phyloP scores from a whole-genome alignment of 495 filamentous ascomycete genomes.

The Penicillium paradoxum region DNA sequence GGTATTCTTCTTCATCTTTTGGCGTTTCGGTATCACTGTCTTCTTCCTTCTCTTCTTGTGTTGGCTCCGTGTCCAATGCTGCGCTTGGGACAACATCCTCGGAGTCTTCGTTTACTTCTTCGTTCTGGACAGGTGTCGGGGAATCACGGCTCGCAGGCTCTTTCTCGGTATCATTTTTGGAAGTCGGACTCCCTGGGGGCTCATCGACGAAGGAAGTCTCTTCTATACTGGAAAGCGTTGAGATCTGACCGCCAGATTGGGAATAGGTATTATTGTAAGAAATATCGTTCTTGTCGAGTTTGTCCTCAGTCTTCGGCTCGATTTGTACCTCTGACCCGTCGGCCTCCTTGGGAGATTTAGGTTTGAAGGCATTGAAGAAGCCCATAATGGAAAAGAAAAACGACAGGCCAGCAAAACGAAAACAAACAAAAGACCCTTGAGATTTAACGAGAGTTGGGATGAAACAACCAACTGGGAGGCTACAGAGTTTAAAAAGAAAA shows the following conservation, averaged over 20 bases:
- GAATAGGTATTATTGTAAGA: conserved; percentile 9
- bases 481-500: conserved; percentile 4
- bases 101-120: not conserved
- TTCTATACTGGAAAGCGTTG: conserved; percentile 24
- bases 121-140: not conserved
- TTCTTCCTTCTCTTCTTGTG: conserved; percentile 6
- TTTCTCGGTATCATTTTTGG: conserved; percentile 8
- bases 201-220: conserved; percentile 23
- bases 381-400: conserved; percentile 2
- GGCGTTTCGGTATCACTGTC: conserved; percentile 8
- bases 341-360: conserved; percentile 8
- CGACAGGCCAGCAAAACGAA: not conserved
- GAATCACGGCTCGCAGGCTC: not conserved
- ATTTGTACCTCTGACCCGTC: not conserved
- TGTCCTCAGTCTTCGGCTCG: not conserved
- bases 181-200: not conserved
- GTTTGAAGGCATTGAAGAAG: conserved; percentile 5
- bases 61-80: conserved; percentile 11
- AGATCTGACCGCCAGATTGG: not conserved
- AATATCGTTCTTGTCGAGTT: not conserved
- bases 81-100: conserved; percentile 5
- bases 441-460: conserved; percentile 1
- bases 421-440: not conserved
- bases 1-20: conserved; percentile 47
- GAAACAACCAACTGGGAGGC: not conserved